Evolutionary conservation across 768 basidiomycete species (phyloP), one percentile per base, ranked within the genome.

Genomic region (Chalciporus sphaerocephalus): DNA sequence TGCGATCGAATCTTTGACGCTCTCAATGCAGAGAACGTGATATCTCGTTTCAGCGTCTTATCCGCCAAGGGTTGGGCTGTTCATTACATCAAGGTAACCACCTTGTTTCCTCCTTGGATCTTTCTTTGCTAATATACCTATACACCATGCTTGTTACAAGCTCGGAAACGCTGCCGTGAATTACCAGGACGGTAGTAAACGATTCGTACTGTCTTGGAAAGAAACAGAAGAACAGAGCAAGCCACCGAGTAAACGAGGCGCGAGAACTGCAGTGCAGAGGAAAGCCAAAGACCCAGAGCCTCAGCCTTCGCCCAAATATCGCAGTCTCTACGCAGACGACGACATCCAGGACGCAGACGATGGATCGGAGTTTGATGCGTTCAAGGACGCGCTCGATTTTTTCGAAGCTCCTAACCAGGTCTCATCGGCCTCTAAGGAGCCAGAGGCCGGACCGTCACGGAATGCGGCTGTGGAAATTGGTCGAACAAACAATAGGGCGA

Each of bases 1-100:
- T 54, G 79, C 9, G 90, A 92, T 37, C 74, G 84, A 8, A 69
- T 90, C 48, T 72, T 92, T 54, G 74, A 75, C 52, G 72, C 73
- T 20, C 71, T 91, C 12, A 50, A 75, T 17, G 68, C 70, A 21
- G 65, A 78, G 45, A 73, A 79, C 5, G 69, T 76, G 15, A 62
- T 92, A 32, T 52, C 55, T 5, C 69, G 69, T 37, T 71, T 75
- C 38, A 71, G 76, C n/a, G 65, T 74, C 24, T 65, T 66, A 16
- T 73, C 70, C 13, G 73, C 74, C 44, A 55, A 62, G n/a, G 76
- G 79, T 9, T 85, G 66, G 60, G 74, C 75, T 33, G 68, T 53
- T 7, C 65, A 74, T 1, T 85, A 85, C 50, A 55, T 84, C 25
- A 66, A 74, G 69, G 84, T 81, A 44, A 38, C 59, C 17, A 2